Percentiles rank a stretch among this genome's conserved stretches.
phyloP scores from a whole-genome alignment of 2,329 filamentous ascomycete genomes.

The Aspergillus floridensis region DNA sequence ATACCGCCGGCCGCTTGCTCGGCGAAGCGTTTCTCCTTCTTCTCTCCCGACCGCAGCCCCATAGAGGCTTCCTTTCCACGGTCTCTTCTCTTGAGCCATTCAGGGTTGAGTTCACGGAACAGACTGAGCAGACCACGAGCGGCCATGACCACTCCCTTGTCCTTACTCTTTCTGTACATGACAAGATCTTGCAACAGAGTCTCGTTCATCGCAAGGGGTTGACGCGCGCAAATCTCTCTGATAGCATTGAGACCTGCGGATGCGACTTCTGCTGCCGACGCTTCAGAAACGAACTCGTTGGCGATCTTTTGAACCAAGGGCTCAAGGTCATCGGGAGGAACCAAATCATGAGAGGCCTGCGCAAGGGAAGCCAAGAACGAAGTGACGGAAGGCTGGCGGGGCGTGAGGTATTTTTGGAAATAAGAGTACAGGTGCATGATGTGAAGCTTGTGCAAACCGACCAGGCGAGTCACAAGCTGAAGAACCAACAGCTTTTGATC shows the following conservation, averaged over 20 bases:
- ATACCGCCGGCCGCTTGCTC: slow-evolving; percentile 78
- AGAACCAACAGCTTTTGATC: slow-evolving; percentile 89
- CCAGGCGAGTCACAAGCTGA: slow-evolving; percentile 83
- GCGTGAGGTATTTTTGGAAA: slow-evolving; percentile 89
- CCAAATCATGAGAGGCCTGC: slow-evolving; percentile 84
- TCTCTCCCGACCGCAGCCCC: slow-evolving; percentile 70
- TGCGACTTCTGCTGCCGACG: slow-evolving; percentile 83
- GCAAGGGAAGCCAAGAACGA: slow-evolving; percentile 90
- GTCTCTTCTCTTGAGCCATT: slow-evolving; percentile 84
- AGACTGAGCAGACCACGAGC: slow-evolving; percentile 86
- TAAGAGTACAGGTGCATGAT: slow-evolving; percentile 91
- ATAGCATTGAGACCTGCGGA: slow-evolving; percentile 92
- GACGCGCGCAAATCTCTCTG: slow-evolving; percentile 85
- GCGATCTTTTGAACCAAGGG: slow-evolving; percentile 92
- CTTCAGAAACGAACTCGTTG: slow-evolving; percentile 97
- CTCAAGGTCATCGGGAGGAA: slow-evolving; percentile 88
- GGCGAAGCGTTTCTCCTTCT: slow-evolving; percentile 75
- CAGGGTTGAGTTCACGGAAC: slow-evolving; percentile 86
- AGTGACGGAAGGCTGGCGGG: slow-evolving; percentile 83
- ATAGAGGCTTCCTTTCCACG: slow-evolving; percentile 89
- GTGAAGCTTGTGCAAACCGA: slow-evolving; percentile 89
- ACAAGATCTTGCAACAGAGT: slow-evolving; percentile 94
- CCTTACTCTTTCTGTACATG: slow-evolving; percentile 94
- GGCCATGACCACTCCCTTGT: slow-evolving; percentile 99
- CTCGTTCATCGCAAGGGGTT: slow-evolving; percentile 94